Percentiles rank a stretch among this genome's conserved stretches.
Evolutionary conservation across 1,139 yeast genomes (phyloP).

Genomic region (Scheffersomyces quercinus): DNA sequence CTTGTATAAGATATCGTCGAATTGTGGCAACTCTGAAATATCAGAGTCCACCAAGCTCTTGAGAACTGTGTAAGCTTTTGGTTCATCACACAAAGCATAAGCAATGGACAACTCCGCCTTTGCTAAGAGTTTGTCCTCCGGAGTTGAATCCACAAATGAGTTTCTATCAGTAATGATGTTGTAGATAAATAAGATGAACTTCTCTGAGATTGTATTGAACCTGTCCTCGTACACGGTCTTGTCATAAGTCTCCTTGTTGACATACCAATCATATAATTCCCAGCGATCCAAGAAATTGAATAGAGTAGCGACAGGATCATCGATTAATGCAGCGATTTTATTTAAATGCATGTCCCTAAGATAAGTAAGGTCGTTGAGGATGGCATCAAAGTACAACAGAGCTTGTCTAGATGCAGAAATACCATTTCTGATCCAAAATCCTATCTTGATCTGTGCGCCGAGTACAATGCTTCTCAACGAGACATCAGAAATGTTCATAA

Average conservation of each 20-base stretch:
- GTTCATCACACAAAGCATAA: conserved; percentile 52
- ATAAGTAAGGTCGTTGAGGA: conserved; percentile 38
- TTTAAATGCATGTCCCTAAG: conserved; percentile 55
- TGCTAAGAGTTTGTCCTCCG: conserved; percentile 22
- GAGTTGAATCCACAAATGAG: conserved; percentile 35
- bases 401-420: conserved; percentile 51
- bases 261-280: conserved; percentile 58
- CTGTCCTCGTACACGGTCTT: conserved; percentile 61
- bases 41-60: conserved; percentile 38
- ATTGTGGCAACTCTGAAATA: conserved; percentile 32
- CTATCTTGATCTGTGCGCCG: conserved; percentile 71
- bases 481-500: conserved; percentile 51
- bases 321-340: conserved; percentile 53
- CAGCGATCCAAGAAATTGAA: conserved; percentile 58
- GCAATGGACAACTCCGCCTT: conserved; percentile 39
- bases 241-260: conserved; percentile 32
- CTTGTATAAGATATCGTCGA: conserved; percentile 38
- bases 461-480: conserved; percentile 65
- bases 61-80: conserved; percentile 55
- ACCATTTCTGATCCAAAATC: conserved; percentile 93
- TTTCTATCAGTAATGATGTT: conserved; percentile 56
- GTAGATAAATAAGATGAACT: conserved; percentile 56
- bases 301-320: conserved; percentile 44
- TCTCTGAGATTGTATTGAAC: conserved; percentile 50
- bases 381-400: conserved; percentile 30